Evolutionary conservation across 1,284 basidiomycete genomes (phyloP).

Genomic region (Agaricales sp.): DNA sequence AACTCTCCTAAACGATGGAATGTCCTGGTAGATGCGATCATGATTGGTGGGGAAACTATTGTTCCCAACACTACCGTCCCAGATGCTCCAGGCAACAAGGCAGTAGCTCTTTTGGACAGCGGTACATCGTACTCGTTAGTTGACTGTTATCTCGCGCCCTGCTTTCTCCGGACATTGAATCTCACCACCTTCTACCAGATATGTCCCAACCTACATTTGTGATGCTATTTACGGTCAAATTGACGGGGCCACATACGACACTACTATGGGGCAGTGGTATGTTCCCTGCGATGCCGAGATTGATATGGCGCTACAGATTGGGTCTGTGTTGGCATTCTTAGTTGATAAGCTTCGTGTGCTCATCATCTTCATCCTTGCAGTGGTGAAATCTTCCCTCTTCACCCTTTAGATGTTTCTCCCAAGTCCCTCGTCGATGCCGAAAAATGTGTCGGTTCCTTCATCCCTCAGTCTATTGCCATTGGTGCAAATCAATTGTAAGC

Average conservation of each 20-base stretch:
- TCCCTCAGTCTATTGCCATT: constrained; percentile 48
- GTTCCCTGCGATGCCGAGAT: constrained; percentile 65
- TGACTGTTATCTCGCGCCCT: constrained; percentile 2
- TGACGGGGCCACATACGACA: constrained; percentile 45
- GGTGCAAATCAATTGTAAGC: constrained; percentile 54
- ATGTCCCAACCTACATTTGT: constrained; percentile 50
- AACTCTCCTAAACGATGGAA: constrained; percentile 58
- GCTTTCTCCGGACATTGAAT: no score
- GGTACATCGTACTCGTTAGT: constrained; percentile 71
- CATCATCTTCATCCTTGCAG: constrained; percentile 23
- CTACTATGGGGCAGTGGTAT: constrained; percentile 44
- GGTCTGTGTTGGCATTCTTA: constrained; percentile 30
- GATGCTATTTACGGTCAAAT: constrained; percentile 57
- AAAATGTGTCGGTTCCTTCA: constrained; percentile 59
- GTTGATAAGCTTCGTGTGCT: not conserved
- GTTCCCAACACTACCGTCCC: constrained; percentile 43
- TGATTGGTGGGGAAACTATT: constrained; percentile 41
- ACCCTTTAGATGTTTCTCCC: constrained; percentile 64
- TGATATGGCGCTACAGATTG: constrained; percentile 65
- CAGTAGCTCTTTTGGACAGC: constrained; percentile 64
- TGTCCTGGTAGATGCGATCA: constrained; percentile 58
- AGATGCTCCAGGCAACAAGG: constrained; percentile 51
- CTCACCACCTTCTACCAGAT: constrained; percentile 33
- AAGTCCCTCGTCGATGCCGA: constrained; percentile 14
- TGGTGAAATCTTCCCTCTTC: constrained; percentile 56